Base-by-base conservation (phyloP, 805 yeast species). In the Wickerhamiella qilinensis region DNA sequence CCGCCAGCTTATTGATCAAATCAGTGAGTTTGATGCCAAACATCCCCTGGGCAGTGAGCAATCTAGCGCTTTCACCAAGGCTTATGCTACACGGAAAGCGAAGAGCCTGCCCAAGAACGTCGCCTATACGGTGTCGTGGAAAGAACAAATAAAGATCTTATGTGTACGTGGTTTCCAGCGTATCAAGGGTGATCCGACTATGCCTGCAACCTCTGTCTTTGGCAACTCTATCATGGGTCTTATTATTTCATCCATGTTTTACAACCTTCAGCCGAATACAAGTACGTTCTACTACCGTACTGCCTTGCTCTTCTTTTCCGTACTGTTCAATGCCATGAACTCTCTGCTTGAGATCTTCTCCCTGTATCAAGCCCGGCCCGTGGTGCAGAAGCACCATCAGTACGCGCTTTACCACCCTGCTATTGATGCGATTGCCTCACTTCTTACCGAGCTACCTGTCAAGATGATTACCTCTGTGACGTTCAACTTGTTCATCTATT, bases 341-440 rank as follows among this genome's bases (percentile, higher is more conserved):
- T 64, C 79, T 4, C 59, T 74, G 48, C 69, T 75, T 46, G 80
- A 75, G 51, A 68, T 67, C 30, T 51, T 64, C 33, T 55, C 58
- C 31, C 53, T 67, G 49, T 62, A 72, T 45, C 67, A 59, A 16
- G 62, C 69, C 37, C 64, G 79, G 46, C 69, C 75, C 36, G 71
- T 81, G 43, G 66, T 77, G 19, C 69, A 68, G 48, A 79, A 80
- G 51, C 93, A 81, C 53, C 73, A 75, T 49, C 65, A 68, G 35
- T 81, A 75, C 48, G 73, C 83, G 0, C 65, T 79, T 41, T 81
- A 77, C 52, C 73, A 74, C 40, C 85, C 85, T 3, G 67, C 83
- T 12, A 75, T 81, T 2, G 86, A 79, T 50, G 78, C 83, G 1
- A 47, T 80, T 4, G 75, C 82, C 0, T 61, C 72, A 3, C 62